Evolutionary conservation across 2,329 filamentous ascomycete species (phyloP), one percentile per base, ranked within the genome.

Genomic region (Hypoxylon sp.): DNA sequence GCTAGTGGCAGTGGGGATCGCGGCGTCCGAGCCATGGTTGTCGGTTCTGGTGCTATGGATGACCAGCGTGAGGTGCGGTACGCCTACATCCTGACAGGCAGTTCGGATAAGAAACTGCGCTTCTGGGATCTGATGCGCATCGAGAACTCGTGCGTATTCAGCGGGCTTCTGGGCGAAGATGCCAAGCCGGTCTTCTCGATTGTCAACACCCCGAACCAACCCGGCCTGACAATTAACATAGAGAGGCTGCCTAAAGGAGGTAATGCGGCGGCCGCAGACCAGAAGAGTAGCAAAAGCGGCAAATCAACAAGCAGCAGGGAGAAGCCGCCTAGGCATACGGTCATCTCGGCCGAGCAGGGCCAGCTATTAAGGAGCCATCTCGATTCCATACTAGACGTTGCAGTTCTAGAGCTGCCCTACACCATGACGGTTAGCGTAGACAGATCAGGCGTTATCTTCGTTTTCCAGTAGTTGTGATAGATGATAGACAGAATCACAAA

Each of bases 371-470:
- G 89, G 76, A 93, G 91, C 63, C 96, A 99, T 80, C 79, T 97
- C 73, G 96, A 99, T 79, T 89, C 89, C 2, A 90, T 99, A 63
- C 87, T 92, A 74, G 95, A 98, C 80, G 89, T 97, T 71, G 91
- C 91, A n/a, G 81, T 98, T 74, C 79, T 99, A 71, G 93, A 97
- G 81, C 85, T 88, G 69, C 96, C 96, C 23, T 97, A 97, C 78
- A 91, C 91, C 3, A 97, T 98, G 93, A 91, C 94, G 32, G 85
- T 98, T 52, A 96, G 92, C 70, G 94, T 91, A 57, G 96, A 99
- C 82, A 85, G 95, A 72, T 92, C 90, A 39, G 96, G 96, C 0
- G 90, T 95, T 77, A 89, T 98, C 47, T 97, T 96, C 83, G 90
- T 97, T 56, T 97, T 90, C 50, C 75, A 77, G 67, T 77, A 74